phyloP scores from a whole-genome alignment of 306 rosid species.

The Inga leiocalycina region DNA sequence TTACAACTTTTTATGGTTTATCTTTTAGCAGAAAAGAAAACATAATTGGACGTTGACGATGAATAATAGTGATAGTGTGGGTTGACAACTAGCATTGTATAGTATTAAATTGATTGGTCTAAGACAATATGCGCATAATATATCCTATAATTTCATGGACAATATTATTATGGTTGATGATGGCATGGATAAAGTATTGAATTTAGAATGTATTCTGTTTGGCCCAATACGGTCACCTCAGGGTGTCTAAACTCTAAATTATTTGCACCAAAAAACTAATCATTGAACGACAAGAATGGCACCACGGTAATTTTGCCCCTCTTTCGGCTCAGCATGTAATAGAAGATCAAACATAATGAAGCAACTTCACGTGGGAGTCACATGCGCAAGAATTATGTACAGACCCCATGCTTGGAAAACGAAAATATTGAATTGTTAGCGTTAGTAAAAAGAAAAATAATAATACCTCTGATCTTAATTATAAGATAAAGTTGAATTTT shows the following conservation, averaged over 20 bases:
- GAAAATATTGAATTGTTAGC: neutral
- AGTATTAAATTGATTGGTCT: neutral
- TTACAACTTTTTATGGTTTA: neutral
- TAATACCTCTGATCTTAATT: too few species aligned
- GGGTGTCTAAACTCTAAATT: neutral
- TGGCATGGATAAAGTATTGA: neutral
- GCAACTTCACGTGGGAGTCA: constrained; percentile 61
- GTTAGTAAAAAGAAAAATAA: too few species aligned
- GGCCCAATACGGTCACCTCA: neutral
- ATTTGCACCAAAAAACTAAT: constrained; percentile 12
- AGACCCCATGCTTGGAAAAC: neutral
- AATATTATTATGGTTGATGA: neutral
- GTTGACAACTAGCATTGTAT: neutral
- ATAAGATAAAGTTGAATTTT: too few species aligned
- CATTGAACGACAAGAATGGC: constrained; percentile 39
- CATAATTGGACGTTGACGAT: neutral
- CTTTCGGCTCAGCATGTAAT: neutral
- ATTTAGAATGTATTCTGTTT: neutral
- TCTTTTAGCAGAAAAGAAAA: neutral
- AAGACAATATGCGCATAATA: neutral
- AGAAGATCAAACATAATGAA: neutral
- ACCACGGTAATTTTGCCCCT: constrained; percentile 35
- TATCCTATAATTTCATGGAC: neutral
- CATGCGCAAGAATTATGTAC: constrained; percentile 46
- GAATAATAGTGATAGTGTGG: neutral